phyloP scores from a whole-genome alignment of 768 basidiomycete genomes.

The Leccinum incarnatum region DNA sequence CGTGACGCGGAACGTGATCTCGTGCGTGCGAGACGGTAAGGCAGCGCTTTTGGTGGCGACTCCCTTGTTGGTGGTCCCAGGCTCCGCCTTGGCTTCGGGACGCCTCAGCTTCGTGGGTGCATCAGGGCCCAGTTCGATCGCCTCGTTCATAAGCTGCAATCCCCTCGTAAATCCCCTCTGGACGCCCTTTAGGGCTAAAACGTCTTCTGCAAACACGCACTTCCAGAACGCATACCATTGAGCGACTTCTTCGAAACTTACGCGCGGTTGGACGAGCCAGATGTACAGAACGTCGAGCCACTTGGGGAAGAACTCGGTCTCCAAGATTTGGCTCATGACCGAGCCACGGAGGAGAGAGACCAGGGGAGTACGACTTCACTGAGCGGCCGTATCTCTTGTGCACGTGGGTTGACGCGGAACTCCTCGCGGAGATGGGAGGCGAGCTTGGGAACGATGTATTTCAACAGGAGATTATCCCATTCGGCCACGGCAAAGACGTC shows the following conservation, averaged over 20 bases:
- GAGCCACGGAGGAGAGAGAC: constrained; percentile 71
- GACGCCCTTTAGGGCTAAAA: constrained; percentile 66
- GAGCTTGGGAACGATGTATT: constrained; percentile 90
- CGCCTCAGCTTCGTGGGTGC: constrained; percentile 66
- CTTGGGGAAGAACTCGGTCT: constrained; percentile 94
- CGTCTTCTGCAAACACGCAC: constrained; percentile 61
- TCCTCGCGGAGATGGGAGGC: constrained; percentile 77
- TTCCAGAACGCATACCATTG: constrained; percentile 96
- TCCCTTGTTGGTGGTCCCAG: constrained; percentile 28
- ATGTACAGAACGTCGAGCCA: constrained; percentile 90
- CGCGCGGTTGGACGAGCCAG: constrained; percentile 89
- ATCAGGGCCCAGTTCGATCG: constrained; percentile 80
- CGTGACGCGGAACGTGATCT: constrained; percentile 76
- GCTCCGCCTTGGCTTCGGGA: constrained; percentile 61
- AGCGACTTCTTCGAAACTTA: constrained; percentile 89
- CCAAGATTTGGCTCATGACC: constrained; percentile 80
- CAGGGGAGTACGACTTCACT: constrained; percentile 68
- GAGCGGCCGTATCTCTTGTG: constrained; percentile 85
- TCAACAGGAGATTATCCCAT: constrained; percentile 90
- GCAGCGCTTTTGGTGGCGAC: constrained; percentile 35
- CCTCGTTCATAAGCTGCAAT: constrained; percentile 91
- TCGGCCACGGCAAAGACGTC: constrained; percentile 79
- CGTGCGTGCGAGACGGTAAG: constrained; percentile 55
- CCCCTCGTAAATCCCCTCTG: constrained; percentile 82
- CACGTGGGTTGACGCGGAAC: constrained; percentile 87